phyloP scores from a whole-genome alignment of 2,329 filamentous ascomycete species.

The Colletotrichum tropicale region DNA sequence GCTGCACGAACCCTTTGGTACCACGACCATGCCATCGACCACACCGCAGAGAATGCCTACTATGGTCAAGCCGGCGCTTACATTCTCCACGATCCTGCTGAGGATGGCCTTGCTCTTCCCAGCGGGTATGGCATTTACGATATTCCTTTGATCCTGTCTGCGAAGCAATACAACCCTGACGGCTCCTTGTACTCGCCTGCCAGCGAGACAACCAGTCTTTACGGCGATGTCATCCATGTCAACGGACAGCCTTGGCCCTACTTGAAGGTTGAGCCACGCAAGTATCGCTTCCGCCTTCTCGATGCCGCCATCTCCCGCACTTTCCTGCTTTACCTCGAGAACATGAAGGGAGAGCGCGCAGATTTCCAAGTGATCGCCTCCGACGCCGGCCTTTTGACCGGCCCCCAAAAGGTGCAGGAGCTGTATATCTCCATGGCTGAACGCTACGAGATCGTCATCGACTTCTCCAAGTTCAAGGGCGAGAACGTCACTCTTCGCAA shows the following conservation, averaged over 20 bases:
- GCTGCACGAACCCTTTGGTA: conserved; percentile 54
- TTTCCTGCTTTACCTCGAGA: conserved; percentile 46
- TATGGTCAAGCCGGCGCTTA: conserved; percentile 57
- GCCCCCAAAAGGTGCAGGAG: conserved; percentile 41
- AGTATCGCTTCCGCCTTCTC: conserved; percentile 56
- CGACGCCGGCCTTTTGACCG: conserved; percentile 50
- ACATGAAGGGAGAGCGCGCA: conserved; percentile 26
- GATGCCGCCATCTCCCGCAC: conserved; percentile 45
- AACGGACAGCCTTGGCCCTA: conserved; percentile 61
- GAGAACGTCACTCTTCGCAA: conserved; percentile 53
- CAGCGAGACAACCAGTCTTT: conserved; percentile 44
- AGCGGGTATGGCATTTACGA: conserved; percentile 44
- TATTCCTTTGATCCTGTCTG: conserved; percentile 48
- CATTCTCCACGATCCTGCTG: conserved; percentile 49
- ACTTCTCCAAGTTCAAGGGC: conserved; percentile 52
- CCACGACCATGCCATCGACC: conserved; percentile 42
- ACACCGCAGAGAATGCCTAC: conserved; percentile 56
- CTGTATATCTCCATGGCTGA: conserved; percentile 56
- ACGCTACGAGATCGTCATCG: conserved; percentile 56
- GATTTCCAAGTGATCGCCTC: conserved; percentile 53
- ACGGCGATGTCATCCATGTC: conserved; percentile 57
- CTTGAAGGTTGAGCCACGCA: conserved; percentile 55
- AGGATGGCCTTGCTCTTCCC: conserved; percentile 48
- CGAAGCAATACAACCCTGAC: conserved; percentile 47
- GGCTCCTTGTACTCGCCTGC: conserved; percentile 45